Base-by-base conservation (phyloP, 2,329 filamentous ascomycete genomes). In the Sarocladiaceae sp. region DNA sequence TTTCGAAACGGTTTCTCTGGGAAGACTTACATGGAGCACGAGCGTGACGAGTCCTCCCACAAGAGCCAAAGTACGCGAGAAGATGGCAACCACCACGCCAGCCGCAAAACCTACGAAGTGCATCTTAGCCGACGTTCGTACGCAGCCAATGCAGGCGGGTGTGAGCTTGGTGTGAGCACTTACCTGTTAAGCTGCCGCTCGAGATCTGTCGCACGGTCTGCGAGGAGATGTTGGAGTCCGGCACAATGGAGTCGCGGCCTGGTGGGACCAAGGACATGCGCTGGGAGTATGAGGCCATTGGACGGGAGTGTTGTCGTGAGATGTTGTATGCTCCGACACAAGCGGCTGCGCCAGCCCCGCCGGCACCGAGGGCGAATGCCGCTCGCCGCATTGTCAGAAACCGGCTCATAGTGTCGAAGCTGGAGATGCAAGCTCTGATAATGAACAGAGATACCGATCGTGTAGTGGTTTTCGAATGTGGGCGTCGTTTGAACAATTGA, bases 11-110 rank as follows among this genome's bases (percentile, higher is more conserved):
- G n/a, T n/a, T n/a, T n/a, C n/a, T n/a, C n/a, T n/a, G n/a, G n/a
- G n/a, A n/a, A n/a, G n/a, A 55, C 69, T 50, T 66, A 84, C 82
- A 66, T 86, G 79, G 13, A 84, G 56, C 23, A 76, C 69, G 12
- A 85, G 67, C 19, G 86, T 74, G 9, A 80, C 62, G 11, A 87
- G 56, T 0, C 85, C 84, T 16, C 85, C 65, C 16, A 90, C 59
- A 13, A 89, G 55, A 1, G 83, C 82, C 39, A 90, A 65, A 1
- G 82, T 78, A 57, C 78, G 79, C 7, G 83, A 88, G 60, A 90
- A 88, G 13, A 83, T 67, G 47, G 80, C 80, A 20, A 89, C 72
- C 0, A 82, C 65, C 24, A 90, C 54, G 1, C 84, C 84, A 3
- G 73, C 64, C n/a, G 74, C 53, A 45, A 85, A 76, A 15, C 82